Percentiles rank a stretch among this genome's conserved stretches.
phyloP scores from a whole-genome alignment of 352 stramenopile species.

The Pythium biforme region DNA sequence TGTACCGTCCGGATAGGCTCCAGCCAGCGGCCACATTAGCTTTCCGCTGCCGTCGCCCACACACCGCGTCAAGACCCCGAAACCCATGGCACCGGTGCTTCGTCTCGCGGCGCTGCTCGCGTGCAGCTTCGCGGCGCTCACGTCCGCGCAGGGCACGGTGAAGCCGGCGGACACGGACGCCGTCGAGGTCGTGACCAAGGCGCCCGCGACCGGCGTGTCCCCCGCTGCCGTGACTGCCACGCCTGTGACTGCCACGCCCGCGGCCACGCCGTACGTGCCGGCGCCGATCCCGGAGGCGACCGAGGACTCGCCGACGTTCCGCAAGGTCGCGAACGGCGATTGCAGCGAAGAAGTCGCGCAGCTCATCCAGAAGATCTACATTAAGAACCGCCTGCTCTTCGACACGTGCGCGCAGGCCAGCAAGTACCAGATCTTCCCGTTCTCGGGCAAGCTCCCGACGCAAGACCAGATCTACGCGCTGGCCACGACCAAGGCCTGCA shows the following conservation, averaged over 20 bases:
- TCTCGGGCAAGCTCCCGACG: conserved; percentile 39
- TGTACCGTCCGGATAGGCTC: too few species aligned
- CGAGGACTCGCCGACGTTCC: conserved; percentile 16
- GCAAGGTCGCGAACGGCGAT: background rate
- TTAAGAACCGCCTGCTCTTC: conserved; percentile 52
- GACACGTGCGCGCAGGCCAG: conserved; percentile 45
- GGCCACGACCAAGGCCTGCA: conserved; percentile 42
- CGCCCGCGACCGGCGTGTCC: too few species aligned
- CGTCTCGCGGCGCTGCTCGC: background rate
- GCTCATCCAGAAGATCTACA: conserved; percentile 40
- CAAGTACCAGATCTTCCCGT: conserved; percentile 64
- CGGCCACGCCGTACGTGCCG: conserved; percentile 8
- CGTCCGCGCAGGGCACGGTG: background rate
- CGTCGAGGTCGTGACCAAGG: background rate
- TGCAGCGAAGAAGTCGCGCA: conserved; percentile 11
- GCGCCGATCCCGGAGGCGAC: conserved; percentile 13
- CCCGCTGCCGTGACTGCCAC: background rate
- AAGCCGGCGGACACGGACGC: background rate
- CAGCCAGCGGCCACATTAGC: background rate
- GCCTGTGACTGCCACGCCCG: conserved; percentile 2
- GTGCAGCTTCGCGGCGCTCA: background rate
- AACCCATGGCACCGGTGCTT: background rate
- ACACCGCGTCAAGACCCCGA: background rate
- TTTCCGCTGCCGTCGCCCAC: background rate
- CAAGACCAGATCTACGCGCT: conserved; percentile 43